Base-by-base conservation (phyloP, 108 stramenopile genomes). In the Chaetoceros muelleri region DNA sequence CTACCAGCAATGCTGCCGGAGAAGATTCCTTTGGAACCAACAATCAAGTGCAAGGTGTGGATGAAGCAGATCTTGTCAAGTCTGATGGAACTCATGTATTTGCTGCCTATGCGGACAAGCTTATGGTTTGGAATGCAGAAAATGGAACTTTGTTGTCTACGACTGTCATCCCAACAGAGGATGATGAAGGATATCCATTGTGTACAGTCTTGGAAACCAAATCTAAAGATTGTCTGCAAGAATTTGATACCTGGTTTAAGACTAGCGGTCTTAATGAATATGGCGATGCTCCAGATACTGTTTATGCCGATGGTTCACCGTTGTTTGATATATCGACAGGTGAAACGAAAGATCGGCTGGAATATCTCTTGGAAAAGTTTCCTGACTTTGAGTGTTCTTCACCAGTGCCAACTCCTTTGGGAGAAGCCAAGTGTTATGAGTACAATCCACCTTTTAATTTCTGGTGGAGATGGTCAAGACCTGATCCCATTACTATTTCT, bases 41-140 rank as follows among this genome's bases (percentile, higher is more conserved):
- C 25, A 63, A 55, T 8, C 62, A 63, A 46, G 62, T 47, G 20
- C 2, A 55, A 48, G 34, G 22, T 20, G 62, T 63, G 1, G 62
- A 63, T 48, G 62, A 63, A 29, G 28, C 54, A 2, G 53, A 55
- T 57, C 3, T 45, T 1, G 23, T 55, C 19, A 63, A 63, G 25
- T 44, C 29, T 17, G 62, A 63, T 48, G 54, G 54, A 30, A 44
- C 22, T 24, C 48, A 58, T 48, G 28, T 65, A 2, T 65, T 49
- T 25, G 52, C 52, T 1, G 64, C 57, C 1, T 58, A 58, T 48
- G 64, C 56, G 19, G 44, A 55, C n/a, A 1, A 24, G 13, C 16
- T 60, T 22, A 7, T 23, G 2, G 26, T 60, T 29, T 60, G 48
- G 48, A 28, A 50, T 30, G 24, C 27, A 1, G 20, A 19, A 5